Base-by-base conservation (phyloP, 2,329 filamentous ascomycete genomes). In the Orbilia blumenaviensis region DNA sequence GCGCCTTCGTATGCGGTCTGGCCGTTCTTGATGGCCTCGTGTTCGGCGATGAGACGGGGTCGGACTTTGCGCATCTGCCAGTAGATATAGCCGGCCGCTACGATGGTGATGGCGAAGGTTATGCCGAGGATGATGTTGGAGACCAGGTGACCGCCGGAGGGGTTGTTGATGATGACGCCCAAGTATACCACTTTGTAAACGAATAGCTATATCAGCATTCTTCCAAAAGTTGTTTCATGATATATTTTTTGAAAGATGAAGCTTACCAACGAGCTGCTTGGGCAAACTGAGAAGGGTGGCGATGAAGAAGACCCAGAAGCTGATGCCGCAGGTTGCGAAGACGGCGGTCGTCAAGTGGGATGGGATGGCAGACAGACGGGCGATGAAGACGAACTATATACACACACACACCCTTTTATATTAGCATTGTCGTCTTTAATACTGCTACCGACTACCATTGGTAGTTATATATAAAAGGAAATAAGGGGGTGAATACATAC, bases 301-400 rank as follows among this genome's bases (percentile, higher is more conserved):
- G 67, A 84, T 73, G 68, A 82, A 79, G 66, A 84, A 84, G 73
- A 81, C 79, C 82, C 83, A 84, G 79, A 84, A 84, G 61, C 81
- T 82, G 50, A 84, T 82, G 66, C 83, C 82, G 79, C 83, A 84
- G 21, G 83, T 84, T 12, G 83, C 83, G 75, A 84, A 84, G 32
- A 84, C 83, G 12, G 84, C 83, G 2, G 83, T 84, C 2, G 82
- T 83, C 78, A 84, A 82, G 77, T 84, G 83, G 12, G 83, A 83
- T 9, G 83, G 83, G 36, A 84, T 82, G 25, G 83, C 80, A 48
- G 83, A 84, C 66, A 84, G 82, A 36, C 84, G 83, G 60, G 84
- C 83, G 10, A 84, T 78, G 61, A 84, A 81, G 27, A 84, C 81
- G 56, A 84, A 82, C 73, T 77, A 63, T 21, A 23, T n/a, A 16